These are phyloP conservation scores for Leptographium procerum DNA, from an alignment of 2,329 filamentous ascomycete genomes.

Conservation along the genomic window DNA sequence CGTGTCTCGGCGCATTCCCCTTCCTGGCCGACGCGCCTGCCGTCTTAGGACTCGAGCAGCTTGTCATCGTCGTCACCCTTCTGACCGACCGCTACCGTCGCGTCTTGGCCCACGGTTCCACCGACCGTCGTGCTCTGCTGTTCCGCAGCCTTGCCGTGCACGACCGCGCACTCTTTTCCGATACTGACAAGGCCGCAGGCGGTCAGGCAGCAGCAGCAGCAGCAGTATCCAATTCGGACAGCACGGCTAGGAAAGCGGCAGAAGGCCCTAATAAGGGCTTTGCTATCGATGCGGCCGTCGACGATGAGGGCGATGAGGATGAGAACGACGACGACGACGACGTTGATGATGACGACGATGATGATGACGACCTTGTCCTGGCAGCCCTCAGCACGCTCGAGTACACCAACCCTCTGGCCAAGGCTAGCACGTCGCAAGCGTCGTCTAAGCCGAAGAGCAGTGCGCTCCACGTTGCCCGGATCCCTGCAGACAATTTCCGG, in stretches of 20 bases:
- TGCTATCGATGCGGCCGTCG: slow-evolving; percentile 31
- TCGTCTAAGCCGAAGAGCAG: not conserved
- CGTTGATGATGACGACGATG: slow-evolving; percentile 31
- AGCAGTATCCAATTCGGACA: too few species aligned
- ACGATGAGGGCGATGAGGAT: slow-evolving; percentile 16
- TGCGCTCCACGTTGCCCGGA: slow-evolving; percentile 51
- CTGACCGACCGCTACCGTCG: slow-evolving; percentile 58
- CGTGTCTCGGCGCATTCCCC: slow-evolving; percentile 62
- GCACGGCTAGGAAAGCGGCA: not conserved
- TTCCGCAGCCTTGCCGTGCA: slow-evolving; percentile 64
- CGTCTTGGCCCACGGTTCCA: slow-evolving; percentile 46
- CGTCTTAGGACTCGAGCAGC: slow-evolving; percentile 55
- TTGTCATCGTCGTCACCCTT: slow-evolving; percentile 62
- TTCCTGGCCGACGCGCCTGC: slow-evolving; percentile 60
- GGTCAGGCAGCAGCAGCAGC: not conserved
- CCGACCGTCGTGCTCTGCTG: slow-evolving; percentile 50
- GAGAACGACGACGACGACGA: slow-evolving; percentile 35
- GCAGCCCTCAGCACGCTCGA: slow-evolving; percentile 59
- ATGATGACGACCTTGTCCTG: slow-evolving; percentile 52
- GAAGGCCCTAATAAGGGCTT: slow-evolving; percentile 25
- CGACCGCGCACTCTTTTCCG: slow-evolving; percentile 42
- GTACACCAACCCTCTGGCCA: slow-evolving; percentile 32
- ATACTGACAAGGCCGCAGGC: slow-evolving; percentile 3
- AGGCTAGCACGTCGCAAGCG: slow-evolving; percentile 24
- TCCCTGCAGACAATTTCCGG: slow-evolving; percentile 62